Percentiles rank a stretch among this genome's conserved stretches.
Conservation (phyloP, 2,329 filamentous ascomycete species). For the Xylaria hypoxylon region DNA sequence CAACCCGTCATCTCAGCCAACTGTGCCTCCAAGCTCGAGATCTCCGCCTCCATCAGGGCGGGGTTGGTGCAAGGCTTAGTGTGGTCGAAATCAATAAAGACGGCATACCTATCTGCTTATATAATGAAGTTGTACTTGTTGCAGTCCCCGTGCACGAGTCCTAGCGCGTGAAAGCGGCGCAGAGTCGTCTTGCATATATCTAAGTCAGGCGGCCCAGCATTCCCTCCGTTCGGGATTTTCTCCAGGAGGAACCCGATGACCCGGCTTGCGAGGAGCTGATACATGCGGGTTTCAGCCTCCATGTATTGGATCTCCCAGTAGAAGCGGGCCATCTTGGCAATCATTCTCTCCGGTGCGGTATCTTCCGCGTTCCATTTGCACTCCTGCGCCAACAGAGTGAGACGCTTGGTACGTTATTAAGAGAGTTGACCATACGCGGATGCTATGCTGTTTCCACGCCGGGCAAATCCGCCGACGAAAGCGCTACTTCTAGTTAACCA, state of each 20-base stretch:
- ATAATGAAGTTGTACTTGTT: constrained; percentile 35
- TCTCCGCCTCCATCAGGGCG: constrained; percentile 30
- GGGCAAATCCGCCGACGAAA: too few relatives aligned
- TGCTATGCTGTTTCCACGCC: too few relatives aligned
- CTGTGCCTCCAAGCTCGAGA: constrained; percentile 27
- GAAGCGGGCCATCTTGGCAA: constrained; percentile 51
- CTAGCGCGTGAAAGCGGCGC: constrained; percentile 29
- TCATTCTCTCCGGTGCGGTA: background rate
- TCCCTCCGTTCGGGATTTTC: constrained; percentile 33
- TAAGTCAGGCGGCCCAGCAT: constrained; percentile 32
- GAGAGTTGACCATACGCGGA: too few relatives aligned
- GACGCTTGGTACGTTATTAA: constrained; percentile 31
- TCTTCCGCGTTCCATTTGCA: constrained; percentile 15
- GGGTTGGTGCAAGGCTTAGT: constrained; percentile 14
- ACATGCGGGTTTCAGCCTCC: constrained; percentile 53
- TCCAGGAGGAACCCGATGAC: constrained; percentile 57
- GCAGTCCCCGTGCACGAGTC: constrained; percentile 25
- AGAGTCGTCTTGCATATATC: constrained; percentile 31
- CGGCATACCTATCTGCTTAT: constrained; percentile 1
- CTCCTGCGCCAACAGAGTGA: constrained; percentile 36
- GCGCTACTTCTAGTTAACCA: too few relatives aligned
- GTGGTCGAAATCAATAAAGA: constrained; percentile 32
- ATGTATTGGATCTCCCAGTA: constrained; percentile 53
- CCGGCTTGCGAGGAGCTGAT: constrained; percentile 53
- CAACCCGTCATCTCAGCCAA: constrained; percentile 33